Percentiles rank a stretch among this genome's conserved stretches.
These are phyloP conservation scores for Begonia peltatifolia DNA, from an alignment of 306 rosid genomes.

Conservation along the genomic window DNA sequence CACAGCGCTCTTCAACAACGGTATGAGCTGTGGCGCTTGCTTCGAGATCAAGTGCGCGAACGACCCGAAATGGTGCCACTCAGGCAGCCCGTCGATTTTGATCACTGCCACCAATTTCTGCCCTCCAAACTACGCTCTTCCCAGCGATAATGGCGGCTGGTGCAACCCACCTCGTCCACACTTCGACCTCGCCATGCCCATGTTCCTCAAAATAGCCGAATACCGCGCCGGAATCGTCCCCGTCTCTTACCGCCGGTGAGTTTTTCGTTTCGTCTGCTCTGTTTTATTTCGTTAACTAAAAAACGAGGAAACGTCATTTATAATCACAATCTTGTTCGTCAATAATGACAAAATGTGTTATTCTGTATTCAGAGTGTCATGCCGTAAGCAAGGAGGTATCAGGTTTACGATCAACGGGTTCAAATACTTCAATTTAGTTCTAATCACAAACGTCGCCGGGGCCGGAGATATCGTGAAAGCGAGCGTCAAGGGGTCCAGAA, in stretches of 20 bases:
- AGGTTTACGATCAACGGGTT: slow-evolving; percentile 71
- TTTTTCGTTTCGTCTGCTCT: background rate
- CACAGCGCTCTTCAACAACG: slow-evolving; percentile 67
- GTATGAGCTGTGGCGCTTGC: slow-evolving; percentile 70
- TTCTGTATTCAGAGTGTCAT: slow-evolving; percentile 34
- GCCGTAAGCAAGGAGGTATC: slow-evolving; percentile 59
- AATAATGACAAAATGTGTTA: too few relatives aligned
- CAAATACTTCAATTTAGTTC: slow-evolving; percentile 65
- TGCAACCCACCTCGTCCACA: slow-evolving; percentile 84
- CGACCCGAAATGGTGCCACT: slow-evolving; percentile 64
- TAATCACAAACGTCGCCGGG: slow-evolving; percentile 75
- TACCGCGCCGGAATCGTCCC: slow-evolving; percentile 90
- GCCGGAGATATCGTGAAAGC: slow-evolving; percentile 58
- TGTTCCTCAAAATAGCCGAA: slow-evolving; percentile 72
- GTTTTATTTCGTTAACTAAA: too few relatives aligned
- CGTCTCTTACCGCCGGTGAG: slow-evolving; percentile 60
- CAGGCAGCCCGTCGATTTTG: slow-evolving; percentile 64
- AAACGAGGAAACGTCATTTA: too few relatives aligned
- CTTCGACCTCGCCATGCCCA: slow-evolving; percentile 83
- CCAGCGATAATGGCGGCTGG: slow-evolving; percentile 81
- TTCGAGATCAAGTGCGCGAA: slow-evolving; percentile 52
- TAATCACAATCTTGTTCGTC: too few relatives aligned
- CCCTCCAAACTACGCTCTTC: slow-evolving; percentile 44
- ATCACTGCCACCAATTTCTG: slow-evolving; percentile 77
- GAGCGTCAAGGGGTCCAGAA: slow-evolving; percentile 48